Percentiles rank a stretch among this genome's conserved stretches.
Conservation (phyloP, 1,284 basidiomycete species). For the Moniliella sp. region DNA sequence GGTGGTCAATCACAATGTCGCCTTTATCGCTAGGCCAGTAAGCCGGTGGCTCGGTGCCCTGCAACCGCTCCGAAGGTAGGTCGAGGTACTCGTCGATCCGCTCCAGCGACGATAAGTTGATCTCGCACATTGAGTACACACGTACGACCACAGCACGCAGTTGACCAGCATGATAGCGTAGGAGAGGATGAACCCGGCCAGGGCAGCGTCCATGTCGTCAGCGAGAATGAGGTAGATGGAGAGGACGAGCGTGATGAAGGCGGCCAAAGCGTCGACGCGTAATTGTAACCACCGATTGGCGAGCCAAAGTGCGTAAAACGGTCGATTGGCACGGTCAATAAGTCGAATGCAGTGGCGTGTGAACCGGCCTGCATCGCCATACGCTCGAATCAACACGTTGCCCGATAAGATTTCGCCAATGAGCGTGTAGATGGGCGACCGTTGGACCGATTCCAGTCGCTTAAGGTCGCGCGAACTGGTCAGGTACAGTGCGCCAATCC, state of each 20-base stretch:
- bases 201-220: slow-evolving; percentile 22
- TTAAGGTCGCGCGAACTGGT: slow-evolving; percentile 30
- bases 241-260: slow-evolving; percentile 18
- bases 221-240: slow-evolving; percentile 41
- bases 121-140: slow-evolving; percentile 29
- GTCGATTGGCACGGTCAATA: slow-evolving; percentile 37
- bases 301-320: slow-evolving; percentile 40
- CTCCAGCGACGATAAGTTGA: slow-evolving; percentile 34
- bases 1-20: slow-evolving; percentile 20
- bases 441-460: slow-evolving; percentile 27
- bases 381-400: slow-evolving; percentile 66
- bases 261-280: slow-evolving; percentile 27
- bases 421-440: slow-evolving; percentile 31
- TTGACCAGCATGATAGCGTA: slow-evolving; percentile 43
- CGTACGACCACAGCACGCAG: slow-evolving; percentile 37
- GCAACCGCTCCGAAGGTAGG: slow-evolving; percentile 16
- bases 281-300: slow-evolving; percentile 37
- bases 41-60: slow-evolving; percentile 25
- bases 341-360: slow-evolving; percentile 36
- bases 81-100: slow-evolving; percentile 30
- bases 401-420: slow-evolving; percentile 48
- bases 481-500: slow-evolving; percentile 29
- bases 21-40: slow-evolving; percentile 31
- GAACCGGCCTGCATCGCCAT: slow-evolving; percentile 60
- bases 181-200: slow-evolving; percentile 23